Conservation (phyloP, 768 basidiomycete species). For the Suillus subalutaceus region DNA sequence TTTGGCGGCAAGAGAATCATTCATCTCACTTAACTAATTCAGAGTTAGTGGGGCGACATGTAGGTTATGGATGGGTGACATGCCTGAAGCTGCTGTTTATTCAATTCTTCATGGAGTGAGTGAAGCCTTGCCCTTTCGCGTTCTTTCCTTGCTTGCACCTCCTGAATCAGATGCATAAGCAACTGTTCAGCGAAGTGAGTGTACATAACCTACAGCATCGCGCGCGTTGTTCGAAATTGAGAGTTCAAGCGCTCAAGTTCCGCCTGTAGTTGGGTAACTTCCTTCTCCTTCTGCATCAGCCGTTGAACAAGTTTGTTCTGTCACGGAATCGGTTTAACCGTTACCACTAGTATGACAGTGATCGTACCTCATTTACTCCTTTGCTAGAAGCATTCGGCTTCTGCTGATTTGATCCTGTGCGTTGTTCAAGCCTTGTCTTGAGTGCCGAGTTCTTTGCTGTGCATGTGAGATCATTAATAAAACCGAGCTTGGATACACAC, state of each 20-base stretch:
- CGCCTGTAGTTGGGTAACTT: slow-evolving; percentile 71
- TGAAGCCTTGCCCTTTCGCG: slow-evolving; percentile 77
- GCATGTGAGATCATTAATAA: slow-evolving; percentile 28
- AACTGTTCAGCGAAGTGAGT: neutral
- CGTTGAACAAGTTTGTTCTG: slow-evolving; percentile 80
- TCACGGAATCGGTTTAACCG: slow-evolving; percentile 23
- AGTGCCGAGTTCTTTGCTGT: neutral
- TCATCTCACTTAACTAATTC: slow-evolving; percentile 57
- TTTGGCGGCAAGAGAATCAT: slow-evolving; percentile 48
- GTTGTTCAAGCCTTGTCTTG: slow-evolving; percentile 5
- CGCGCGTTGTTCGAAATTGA: slow-evolving; percentile 57
- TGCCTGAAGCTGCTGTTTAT: slow-evolving; percentile 71
- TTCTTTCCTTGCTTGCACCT: slow-evolving; percentile 74
- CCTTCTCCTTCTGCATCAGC: slow-evolving; percentile 82
- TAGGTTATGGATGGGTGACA: slow-evolving; percentile 16
- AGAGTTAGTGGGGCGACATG: slow-evolving; percentile 5
- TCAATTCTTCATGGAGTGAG: slow-evolving; percentile 72
- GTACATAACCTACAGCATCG: slow-evolving; percentile 55
- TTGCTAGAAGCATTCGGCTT: slow-evolving; percentile 47
- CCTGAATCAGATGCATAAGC: slow-evolving; percentile 41
- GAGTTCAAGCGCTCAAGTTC: slow-evolving; percentile 68
- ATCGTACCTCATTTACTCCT: slow-evolving; percentile 57
- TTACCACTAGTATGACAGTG: neutral
- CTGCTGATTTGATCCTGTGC: slow-evolving; percentile 18
- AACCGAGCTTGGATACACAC: slow-evolving; percentile 16